Conservation (phyloP, 108 stramenopile genomes). For the Discostella stelligeroides region DNA sequence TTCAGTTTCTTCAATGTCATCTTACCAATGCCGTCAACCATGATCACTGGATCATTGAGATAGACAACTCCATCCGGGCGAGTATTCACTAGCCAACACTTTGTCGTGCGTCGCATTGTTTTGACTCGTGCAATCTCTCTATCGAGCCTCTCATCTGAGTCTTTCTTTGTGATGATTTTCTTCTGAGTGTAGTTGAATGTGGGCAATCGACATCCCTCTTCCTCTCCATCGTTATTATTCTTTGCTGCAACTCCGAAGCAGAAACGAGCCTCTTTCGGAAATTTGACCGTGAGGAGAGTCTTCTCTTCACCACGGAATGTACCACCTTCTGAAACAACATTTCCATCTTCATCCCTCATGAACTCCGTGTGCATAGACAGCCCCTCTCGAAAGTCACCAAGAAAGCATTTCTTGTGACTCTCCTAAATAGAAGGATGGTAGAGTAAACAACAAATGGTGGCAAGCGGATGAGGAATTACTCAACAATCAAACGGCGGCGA, state of each 20-base stretch:
- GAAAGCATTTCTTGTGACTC: constrained; percentile 2
- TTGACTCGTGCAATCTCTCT: background rate
- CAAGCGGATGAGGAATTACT: too few relatives aligned
- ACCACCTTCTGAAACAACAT: too few relatives aligned
- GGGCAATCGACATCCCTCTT: background rate
- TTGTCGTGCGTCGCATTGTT: background rate
- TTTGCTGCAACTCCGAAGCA: background rate
- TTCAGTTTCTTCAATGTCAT: background rate
- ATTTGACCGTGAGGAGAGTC: background rate
- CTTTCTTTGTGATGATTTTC: background rate
- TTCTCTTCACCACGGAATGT: background rate
- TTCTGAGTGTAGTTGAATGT: background rate
- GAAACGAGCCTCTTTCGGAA: too few relatives aligned
- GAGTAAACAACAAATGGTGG: too few relatives aligned
- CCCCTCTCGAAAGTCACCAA: too few relatives aligned
- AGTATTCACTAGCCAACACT: background rate
- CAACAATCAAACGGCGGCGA: too few relatives aligned
- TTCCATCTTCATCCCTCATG: background rate
- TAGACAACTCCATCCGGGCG: background rate
- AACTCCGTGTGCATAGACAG: background rate
- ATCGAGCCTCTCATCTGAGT: background rate
- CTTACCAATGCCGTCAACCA: background rate
- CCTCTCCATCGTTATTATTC: background rate
- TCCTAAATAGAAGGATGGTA: too few relatives aligned
- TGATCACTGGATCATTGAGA: background rate